Percentiles rank a stretch among this genome's conserved stretches.
phyloP scores from a whole-genome alignment of 2,329 filamentous ascomycete genomes.

The Claviceps pazoutovae region DNA sequence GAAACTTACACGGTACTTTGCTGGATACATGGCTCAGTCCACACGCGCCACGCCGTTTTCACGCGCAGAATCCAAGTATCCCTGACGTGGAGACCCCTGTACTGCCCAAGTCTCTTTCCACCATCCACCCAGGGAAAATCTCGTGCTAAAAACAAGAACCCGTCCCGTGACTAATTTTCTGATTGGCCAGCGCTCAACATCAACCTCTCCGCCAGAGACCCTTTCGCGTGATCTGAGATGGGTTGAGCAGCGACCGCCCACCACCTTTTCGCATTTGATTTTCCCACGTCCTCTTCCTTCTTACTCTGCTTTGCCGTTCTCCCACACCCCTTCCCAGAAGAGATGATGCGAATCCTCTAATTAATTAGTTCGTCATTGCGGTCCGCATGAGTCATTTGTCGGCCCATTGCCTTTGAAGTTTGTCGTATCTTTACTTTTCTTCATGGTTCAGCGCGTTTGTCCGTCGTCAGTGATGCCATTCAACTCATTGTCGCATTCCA shows the following conservation, averaged over 20 bases:
- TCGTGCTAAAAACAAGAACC: slow-evolving; percentile 21
- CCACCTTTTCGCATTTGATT: slow-evolving; percentile 7
- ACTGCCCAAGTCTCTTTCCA: not conserved
- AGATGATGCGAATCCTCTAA: too few species aligned
- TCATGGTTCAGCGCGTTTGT: not conserved
- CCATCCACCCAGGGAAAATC: slow-evolving; percentile 2
- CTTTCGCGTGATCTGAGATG: slow-evolving; percentile 19
- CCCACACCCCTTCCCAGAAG: slow-evolving; percentile 14
- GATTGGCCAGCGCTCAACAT: slow-evolving; percentile 22
- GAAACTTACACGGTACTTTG: not conserved
- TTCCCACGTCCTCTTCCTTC: slow-evolving; percentile 7
- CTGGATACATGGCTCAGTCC: not conserved
- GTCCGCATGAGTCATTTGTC: slow-evolving; percentile 19
- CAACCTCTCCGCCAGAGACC: slow-evolving; percentile 21
- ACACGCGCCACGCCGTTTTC: too few species aligned
- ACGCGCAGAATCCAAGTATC: slow-evolving; percentile 1
- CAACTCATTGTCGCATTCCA: slow-evolving; percentile 19
- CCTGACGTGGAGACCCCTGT: not conserved
- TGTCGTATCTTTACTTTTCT: not conserved
- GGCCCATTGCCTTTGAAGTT: not conserved
- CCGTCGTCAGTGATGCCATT: not conserved
- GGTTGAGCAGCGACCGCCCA: slow-evolving; percentile 11
- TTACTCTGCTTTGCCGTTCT: slow-evolving; percentile 15
- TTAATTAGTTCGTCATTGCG: slow-evolving; percentile 7
- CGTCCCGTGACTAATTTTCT: slow-evolving; percentile 23